phyloP scores from a whole-genome alignment of 495 filamentous ascomycete species.

The Terfezia boudieri region DNA sequence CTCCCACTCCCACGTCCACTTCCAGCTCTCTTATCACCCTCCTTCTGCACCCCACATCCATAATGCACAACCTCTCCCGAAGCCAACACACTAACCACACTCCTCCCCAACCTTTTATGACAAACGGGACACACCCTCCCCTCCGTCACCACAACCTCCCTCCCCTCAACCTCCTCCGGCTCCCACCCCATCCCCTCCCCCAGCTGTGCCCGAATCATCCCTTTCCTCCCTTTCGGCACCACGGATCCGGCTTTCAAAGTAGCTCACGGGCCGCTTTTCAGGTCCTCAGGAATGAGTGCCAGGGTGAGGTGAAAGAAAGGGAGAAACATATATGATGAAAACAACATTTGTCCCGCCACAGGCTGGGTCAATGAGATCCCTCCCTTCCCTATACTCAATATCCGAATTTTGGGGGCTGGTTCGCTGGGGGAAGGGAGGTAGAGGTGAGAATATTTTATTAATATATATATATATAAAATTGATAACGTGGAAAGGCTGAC shows the following conservation, averaged over 20 bases:
- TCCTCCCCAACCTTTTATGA: conserved; percentile 74
- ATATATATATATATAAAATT: too few species aligned
- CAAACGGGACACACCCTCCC: conserved; percentile 80
- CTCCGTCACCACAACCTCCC: conserved; percentile 58
- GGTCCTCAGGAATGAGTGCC: conserved; percentile 54
- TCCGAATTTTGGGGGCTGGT: too few species aligned
- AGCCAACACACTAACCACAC: conserved; percentile 57
- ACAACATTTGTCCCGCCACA: too few species aligned
- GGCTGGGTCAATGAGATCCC: too few species aligned
- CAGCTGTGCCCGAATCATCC: conserved; percentile 48
- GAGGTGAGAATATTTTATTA: too few species aligned
- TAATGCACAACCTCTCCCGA: conserved; percentile 49
- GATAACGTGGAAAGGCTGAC: too few species aligned
- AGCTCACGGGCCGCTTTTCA: conserved; percentile 64
- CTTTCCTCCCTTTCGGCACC: conserved; percentile 68
- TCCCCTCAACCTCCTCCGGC: conserved; percentile 45
- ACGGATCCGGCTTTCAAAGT: conserved; percentile 80
- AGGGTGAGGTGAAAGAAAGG: conserved; percentile 53
- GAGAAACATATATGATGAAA: too few species aligned
- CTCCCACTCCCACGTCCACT: too few species aligned
- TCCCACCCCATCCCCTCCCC: conserved; percentile 49
- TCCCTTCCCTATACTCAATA: too few species aligned
- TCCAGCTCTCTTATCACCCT: not conserved
- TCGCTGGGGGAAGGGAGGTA: too few species aligned
- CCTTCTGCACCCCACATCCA: conserved; percentile 34